phyloP scores from a whole-genome alignment of 805 yeast species.

The Spathaspora passalidarum region DNA sequence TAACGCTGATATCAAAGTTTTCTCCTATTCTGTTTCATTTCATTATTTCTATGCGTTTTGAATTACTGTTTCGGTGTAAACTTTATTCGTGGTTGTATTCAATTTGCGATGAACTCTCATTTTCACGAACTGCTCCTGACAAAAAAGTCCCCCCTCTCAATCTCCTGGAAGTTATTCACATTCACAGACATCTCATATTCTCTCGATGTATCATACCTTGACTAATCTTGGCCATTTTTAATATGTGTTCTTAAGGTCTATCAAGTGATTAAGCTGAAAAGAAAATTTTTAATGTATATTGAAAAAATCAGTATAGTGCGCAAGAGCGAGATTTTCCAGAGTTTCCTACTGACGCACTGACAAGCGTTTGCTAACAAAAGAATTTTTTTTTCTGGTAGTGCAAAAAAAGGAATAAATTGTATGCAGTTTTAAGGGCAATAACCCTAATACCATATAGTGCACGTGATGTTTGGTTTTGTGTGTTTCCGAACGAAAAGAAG shows the following conservation, averaged over 20 bases:
- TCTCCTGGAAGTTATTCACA: too few relatives aligned
- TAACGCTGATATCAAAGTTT: too few relatives aligned
- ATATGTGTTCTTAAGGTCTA: constrained; percentile 4
- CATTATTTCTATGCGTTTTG: too few relatives aligned
- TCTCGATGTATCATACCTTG: constrained; percentile 41
- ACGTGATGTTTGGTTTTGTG: too few relatives aligned
- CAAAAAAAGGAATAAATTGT: not conserved
- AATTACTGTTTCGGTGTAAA: too few relatives aligned
- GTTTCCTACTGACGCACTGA: not conserved
- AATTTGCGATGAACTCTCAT: too few relatives aligned
- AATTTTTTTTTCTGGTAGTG: constrained; percentile 1
- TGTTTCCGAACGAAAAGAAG: too few relatives aligned
- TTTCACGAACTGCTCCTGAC: too few relatives aligned
- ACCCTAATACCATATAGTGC: constrained; percentile 3
- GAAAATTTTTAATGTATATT: constrained; percentile 5
- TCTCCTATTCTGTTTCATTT: too few relatives aligned
- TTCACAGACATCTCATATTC: not conserved
- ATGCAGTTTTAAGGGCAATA: constrained; percentile 3
- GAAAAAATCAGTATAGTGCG: constrained; percentile 1
- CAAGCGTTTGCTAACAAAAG: not conserved
- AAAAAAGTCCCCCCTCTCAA: too few relatives aligned
- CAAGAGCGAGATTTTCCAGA: not conserved
- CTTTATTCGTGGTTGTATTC: too few relatives aligned
- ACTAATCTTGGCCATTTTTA: constrained; percentile 59
- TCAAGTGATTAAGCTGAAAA: not conserved